A percentile compares a stretch with the other conserved stretches of the same genome.
These are phyloP conservation scores for Dissophora ornata DNA, from an alignment of 192 early-diverging fungal species.

Conservation along the genomic window DNA sequence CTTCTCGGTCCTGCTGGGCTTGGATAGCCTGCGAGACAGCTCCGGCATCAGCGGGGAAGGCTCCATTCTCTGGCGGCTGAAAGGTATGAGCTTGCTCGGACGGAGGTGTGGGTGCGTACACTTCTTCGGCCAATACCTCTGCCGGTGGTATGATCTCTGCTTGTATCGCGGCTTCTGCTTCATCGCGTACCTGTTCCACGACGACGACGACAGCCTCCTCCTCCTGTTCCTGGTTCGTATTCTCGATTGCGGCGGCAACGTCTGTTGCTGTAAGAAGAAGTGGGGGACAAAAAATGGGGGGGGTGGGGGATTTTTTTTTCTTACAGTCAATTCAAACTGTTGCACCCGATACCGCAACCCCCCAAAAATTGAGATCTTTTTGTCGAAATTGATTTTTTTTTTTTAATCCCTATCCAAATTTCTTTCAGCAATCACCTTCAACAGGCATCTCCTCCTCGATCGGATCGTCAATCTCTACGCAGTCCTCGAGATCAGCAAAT, in stretches of 20 bases:
- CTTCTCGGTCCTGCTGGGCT: too few relatives aligned
- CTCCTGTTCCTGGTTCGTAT: slow-evolving; percentile 7
- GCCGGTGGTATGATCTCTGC: neutral
- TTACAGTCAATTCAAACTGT: too few relatives aligned
- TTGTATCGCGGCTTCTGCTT: neutral
- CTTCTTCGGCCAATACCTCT: slow-evolving; percentile 26
- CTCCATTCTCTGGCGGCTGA: slow-evolving; percentile 15
- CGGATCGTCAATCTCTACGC: slow-evolving; percentile 52
- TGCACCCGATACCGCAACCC: too few relatives aligned
- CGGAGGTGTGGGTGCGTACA: slow-evolving; percentile 43
- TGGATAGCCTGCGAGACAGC: neutral
- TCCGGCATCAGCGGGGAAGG: slow-evolving; percentile 3
- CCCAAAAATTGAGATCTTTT: too few relatives aligned
- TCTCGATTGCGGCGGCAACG: slow-evolving; percentile 35
- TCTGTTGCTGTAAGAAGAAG: slow-evolving; percentile 10
- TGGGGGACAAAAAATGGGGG: neutral
- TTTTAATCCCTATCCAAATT: slow-evolving; percentile 2
- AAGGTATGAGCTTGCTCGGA: slow-evolving; percentile 52
- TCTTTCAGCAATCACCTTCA: slow-evolving; percentile 36
- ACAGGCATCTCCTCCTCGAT: slow-evolving; percentile 47
- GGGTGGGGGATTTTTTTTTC: too few relatives aligned
- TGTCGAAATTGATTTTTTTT: neutral
- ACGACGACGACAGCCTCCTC: slow-evolving; percentile 2
- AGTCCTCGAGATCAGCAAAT: slow-evolving; percentile 88
- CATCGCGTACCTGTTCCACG: slow-evolving; percentile 5